A percentile compares a stretch with the other conserved stretches of the same genome.
Conservation (phyloP, 257 asterid species). For the Galeopsis tetrahit region DNA sequence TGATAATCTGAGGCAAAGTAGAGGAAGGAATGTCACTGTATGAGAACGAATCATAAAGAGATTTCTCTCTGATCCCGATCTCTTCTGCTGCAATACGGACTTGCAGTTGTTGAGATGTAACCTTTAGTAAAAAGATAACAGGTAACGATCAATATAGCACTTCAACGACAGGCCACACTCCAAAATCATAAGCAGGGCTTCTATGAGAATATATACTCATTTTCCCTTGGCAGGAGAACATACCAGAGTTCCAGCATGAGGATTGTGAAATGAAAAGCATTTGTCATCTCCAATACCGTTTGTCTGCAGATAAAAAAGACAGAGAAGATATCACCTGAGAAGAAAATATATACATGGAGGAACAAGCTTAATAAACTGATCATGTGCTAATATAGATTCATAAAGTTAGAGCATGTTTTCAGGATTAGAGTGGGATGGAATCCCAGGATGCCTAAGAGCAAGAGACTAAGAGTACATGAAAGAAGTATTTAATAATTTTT, state of each 20-base stretch:
- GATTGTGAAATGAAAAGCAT: constrained; percentile 70
- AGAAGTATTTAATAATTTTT: not conserved
- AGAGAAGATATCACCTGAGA: too few species aligned
- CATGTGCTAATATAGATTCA: constrained; percentile 6
- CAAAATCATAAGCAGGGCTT: constrained; percentile 25
- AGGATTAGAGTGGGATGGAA: not conserved
- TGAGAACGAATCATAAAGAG: constrained; percentile 80
- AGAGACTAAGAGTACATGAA: constrained; percentile 17
- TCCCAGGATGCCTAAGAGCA: not conserved
- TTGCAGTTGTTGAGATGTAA: constrained; percentile 65
- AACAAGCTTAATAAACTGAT: not conserved
- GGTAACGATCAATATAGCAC: constrained; percentile 30
- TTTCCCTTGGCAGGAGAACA: constrained; percentile 10
- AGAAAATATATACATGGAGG: constrained; percentile 10
- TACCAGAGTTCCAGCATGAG: constrained; percentile 66
- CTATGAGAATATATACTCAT: not conserved
- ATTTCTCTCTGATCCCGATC: constrained; percentile 76
- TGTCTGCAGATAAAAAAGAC: constrained; percentile 48
- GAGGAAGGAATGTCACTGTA: constrained; percentile 72
- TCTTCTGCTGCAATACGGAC: constrained; percentile 81
- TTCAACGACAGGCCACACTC: constrained; percentile 25
- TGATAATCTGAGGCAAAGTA: constrained; percentile 65
- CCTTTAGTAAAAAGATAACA: constrained; percentile 49
- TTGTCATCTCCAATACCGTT: constrained; percentile 70
- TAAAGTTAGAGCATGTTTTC: not conserved